Base-by-base conservation (phyloP, 2,329 filamentous ascomycete species). In the Diaporthe citriasiana region DNA sequence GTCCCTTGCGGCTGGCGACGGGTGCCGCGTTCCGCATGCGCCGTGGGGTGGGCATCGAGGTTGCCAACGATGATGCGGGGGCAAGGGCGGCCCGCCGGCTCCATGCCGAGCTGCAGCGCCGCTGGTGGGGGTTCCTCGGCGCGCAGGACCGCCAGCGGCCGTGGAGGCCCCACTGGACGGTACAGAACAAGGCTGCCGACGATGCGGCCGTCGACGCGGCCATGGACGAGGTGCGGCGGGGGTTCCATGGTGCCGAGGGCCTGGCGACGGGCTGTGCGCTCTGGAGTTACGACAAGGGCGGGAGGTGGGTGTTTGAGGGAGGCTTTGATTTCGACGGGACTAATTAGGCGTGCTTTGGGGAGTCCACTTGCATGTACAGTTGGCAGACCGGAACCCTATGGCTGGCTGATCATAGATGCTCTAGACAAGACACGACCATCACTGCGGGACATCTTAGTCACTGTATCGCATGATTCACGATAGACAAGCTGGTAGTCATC, bases 101-200 rank as follows among this genome's bases (percentile, higher is more conserved):
- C 3, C 63, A 68, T 12, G 7, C 27, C 27, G 30, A 3, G 42
- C 50, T 75, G 30, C 71, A 59, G 50, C 6, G 25, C n/a, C 40
- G 51, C 4, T 73, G 73, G 71, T 27, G 38, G 15, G 57, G 22
- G 4, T 17, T 72, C 22, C 35, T 75, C 12, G 66, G 71, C 55
- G 71, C 45, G 27, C 73, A 75, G 71, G 73, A 75, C 47, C 35
- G 70, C 47, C 35, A 63, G 38, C 33, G 30, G 40, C 42, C 40
- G 6, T 73, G 73, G 71, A 30, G 65, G 50, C 71, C 65, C 2
- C 73, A 75, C 27, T 71, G 69, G 38, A 75, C 73, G 12, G 72
- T 70, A 15, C 72, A 70, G 73, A 73, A 75, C 51, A 73, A 75
- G 57, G 56, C 70, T 6, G 66, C 56, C 17, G 71, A 70, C 27